phyloP scores from a whole-genome alignment of 2,329 filamentous ascomycete genomes.

The Pseudocercospora fijiensis region DNA sequence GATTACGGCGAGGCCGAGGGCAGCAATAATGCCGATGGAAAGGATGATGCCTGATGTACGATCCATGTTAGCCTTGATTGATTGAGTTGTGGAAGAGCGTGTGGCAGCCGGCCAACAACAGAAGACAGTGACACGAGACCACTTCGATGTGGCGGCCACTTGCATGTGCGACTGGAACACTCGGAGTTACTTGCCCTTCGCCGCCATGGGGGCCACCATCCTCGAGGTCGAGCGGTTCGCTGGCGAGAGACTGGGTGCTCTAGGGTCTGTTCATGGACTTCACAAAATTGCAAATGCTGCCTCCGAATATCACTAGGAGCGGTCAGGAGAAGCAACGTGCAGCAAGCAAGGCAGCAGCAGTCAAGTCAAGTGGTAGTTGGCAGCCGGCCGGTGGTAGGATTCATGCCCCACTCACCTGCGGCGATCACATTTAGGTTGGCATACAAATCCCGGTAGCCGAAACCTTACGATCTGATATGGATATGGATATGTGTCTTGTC shows the following conservation, averaged over 20 bases:
- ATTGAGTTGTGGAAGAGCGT: not conserved
- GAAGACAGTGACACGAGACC: constrained; percentile 10
- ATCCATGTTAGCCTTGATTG: constrained; percentile 19
- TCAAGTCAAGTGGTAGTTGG: not conserved
- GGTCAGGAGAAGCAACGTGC: not conserved
- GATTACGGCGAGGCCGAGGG: constrained; percentile 62
- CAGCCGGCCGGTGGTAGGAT: not conserved
- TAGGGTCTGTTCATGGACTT: constrained; percentile 1
- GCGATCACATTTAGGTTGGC: constrained; percentile 4
- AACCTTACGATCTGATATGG: not conserved
- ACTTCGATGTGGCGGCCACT: constrained; percentile 11
- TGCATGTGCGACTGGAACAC: constrained; percentile 9
- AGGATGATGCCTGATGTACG: constrained; percentile 58
- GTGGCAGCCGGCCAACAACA: not conserved
- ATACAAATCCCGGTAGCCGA: not conserved
- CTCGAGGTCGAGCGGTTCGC: not conserved
- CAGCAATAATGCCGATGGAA: constrained; percentile 60
- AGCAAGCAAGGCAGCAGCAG: constrained; percentile 8
- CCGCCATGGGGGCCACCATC: constrained; percentile 16
- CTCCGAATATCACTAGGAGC: not conserved
- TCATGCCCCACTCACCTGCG: not conserved
- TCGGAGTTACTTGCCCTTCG: constrained; percentile 16
- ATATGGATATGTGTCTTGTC: not conserved
- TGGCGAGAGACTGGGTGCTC: not conserved
- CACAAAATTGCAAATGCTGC: not conserved